Evolutionary conservation across 441 rosid species (phyloP).

Genomic region (Arabidopsis lyrata): DNA sequence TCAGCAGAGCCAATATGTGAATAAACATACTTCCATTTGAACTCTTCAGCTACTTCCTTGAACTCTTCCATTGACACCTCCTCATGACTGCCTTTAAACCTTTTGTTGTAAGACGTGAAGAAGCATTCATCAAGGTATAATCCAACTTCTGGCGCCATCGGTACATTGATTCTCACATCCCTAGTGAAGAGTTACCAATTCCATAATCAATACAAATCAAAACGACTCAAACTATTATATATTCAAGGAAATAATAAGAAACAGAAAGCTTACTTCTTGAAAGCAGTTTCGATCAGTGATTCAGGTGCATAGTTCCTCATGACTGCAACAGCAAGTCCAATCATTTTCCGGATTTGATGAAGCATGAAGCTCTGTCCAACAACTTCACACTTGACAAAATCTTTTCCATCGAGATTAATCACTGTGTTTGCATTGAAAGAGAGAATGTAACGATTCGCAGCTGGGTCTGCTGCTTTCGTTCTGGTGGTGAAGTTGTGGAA

Average conservation of each 20-base stretch:
- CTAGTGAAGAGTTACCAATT: constrained; percentile 43
- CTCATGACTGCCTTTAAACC: constrained; percentile 84
- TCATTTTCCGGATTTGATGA: constrained; percentile 95
- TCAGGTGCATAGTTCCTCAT: constrained; percentile 86
- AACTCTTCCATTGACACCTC: constrained; percentile 81
- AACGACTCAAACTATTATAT: not conserved
- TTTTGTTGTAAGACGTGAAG: constrained; percentile 80
- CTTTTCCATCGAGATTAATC: constrained; percentile 71
- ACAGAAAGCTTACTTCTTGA: constrained; percentile 61
- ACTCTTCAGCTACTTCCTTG: constrained; percentile 71
- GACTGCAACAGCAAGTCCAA: constrained; percentile 87
- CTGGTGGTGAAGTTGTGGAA: constrained; percentile 95
- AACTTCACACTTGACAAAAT: constrained; percentile 93
- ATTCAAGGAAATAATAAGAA: constrained; percentile 8
- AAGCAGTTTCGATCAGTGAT: constrained; percentile 70
- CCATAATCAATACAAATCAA: constrained; percentile 2
- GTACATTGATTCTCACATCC: constrained; percentile 74
- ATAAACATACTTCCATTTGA: constrained; percentile 84
- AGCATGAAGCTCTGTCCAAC: constrained; percentile 99
- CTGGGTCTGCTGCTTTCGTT: constrained; percentile 86
- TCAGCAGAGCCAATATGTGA: constrained; percentile 83
- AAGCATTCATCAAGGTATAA: constrained; percentile 93
- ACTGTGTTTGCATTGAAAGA: constrained; percentile 66
- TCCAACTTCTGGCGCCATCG: constrained; percentile 97
- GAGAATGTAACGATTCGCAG: constrained; percentile 76